Evolutionary conservation across 1,139 yeast genomes (phyloP).

Genomic region (Yamadazyma oceani): DNA sequence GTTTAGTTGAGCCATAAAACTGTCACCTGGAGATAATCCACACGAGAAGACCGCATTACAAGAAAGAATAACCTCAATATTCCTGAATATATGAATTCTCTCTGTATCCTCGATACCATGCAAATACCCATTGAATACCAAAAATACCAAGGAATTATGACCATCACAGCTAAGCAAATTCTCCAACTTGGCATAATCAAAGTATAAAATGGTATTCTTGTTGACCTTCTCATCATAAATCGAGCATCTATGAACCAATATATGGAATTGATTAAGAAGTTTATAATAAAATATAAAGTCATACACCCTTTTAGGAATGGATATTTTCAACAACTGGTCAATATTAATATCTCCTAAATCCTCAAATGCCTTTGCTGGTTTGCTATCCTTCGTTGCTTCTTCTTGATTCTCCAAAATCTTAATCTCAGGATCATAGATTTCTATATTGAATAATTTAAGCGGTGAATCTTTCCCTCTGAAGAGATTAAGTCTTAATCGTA

Average conservation of each 20-base stretch:
- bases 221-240: conserved; percentile 13
- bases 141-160: conserved; percentile 22
- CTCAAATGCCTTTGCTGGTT: no score
- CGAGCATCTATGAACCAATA: conserved; percentile 29
- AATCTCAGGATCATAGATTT: conserved; percentile 28
- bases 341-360: conserved; percentile 7
- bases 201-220: conserved; percentile 10
- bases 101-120: conserved; percentile 20
- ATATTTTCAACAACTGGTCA: conserved; percentile 8
- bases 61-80: conserved; percentile 28
- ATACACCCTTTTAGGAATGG: conserved; percentile 16
- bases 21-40: conserved; percentile 9
- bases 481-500: conserved; percentile 29
- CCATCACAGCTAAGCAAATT: conserved; percentile 21
- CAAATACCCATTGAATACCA: conserved; percentile 32
- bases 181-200: conserved; percentile 36
- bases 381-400: no score
- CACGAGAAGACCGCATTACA: conserved; percentile 29
- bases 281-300: conserved; percentile 19
- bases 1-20: conserved; percentile 16
- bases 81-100: conserved; percentile 29
- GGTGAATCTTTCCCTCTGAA: conserved; percentile 27
- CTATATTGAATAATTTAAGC: conserved; percentile 32
- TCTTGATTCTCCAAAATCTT: conserved; percentile 5
- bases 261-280: conserved; percentile 32